These are phyloP conservation scores for Podosphaera fusca DNA, from an alignment of 2,329 filamentous ascomycete genomes.

Conservation along the genomic window DNA sequence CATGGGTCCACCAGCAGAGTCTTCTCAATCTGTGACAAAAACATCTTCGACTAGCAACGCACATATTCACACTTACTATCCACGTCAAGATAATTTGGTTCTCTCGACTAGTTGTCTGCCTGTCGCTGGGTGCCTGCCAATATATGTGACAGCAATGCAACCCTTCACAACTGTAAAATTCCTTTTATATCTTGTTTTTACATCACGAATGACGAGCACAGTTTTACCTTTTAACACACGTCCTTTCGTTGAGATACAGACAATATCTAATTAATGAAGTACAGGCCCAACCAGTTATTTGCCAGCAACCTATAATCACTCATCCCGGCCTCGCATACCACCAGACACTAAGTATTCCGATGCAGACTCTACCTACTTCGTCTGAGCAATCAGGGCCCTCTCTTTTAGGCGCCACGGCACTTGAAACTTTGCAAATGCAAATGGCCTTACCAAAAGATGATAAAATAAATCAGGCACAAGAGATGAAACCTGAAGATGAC, in stretches of 20 bases:
- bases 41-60: not conserved
- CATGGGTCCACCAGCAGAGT: not conserved
- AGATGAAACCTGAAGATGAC: constrained; percentile 38
- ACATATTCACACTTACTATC: not conserved
- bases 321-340: not conserved
- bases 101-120: not conserved
- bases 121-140: not conserved
- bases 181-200: not conserved
- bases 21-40: not conserved
- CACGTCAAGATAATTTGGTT: not conserved
- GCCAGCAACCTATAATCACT: not conserved
- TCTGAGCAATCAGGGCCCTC: not conserved
- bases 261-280: not conserved
- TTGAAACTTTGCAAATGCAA: constrained; percentile 4
- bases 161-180: not conserved
- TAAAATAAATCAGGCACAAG: constrained; percentile 20
- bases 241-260: not conserved
- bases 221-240: not conserved
- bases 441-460: not conserved
- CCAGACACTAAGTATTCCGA: not conserved
- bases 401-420: not conserved
- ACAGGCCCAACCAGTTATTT: not conserved
- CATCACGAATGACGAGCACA: not conserved
- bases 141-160: not conserved
- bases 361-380: not conserved